Base-by-base conservation (phyloP, 2,329 filamentous ascomycete genomes). In the Curvularia spicifera region DNA sequence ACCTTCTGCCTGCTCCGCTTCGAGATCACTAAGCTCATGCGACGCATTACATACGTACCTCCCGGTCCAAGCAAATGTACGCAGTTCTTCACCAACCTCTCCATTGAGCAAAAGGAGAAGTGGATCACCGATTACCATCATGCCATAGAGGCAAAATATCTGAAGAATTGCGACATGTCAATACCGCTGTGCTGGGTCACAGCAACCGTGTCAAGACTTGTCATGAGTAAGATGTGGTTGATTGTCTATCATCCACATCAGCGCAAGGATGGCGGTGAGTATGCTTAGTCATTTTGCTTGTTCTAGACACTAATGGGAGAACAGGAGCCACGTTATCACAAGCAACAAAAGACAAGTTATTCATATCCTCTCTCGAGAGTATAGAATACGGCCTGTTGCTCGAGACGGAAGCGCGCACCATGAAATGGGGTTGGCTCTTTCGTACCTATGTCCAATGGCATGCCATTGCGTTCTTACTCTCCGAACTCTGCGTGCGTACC, bases 161-260 rank as follows among this genome's bases (percentile, higher is more conserved):
- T 85, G 10, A 75, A 76, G 37, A 74, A 83, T 31, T 83, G 81
- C 59, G 85, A 87, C 53, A 82, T 83, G 63, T 79, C 81, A 0
- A 77, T 86, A 1, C 85, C 85, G 7, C 77, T 91, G 1, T 87
- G 87, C 61, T 91, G 89, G 87, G 84, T 90, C 26, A 85, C 85
- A 7, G 87, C 86, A 4, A 89, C 89, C 28, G 82, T 91, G 24
- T 84, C 86, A 3, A 85, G 89, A 9, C 81, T 94, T 31, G 87
- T 93, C 61, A 85, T 93, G 78, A 87, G 88, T 51, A 94, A 93
- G 76, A 87, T 93, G 80, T 91, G 88, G 79, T 82, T 95, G 35
- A 84, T 93, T 59, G 84, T 91, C 2, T 90, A 94, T 68, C 88
- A 94, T 66, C 90, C 90, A 0, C 83, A 89, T 68, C 86, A 90